These are phyloP conservation scores for Cercospora beticola DNA, from an alignment of 2,329 filamentous ascomycete genomes.

Conservation along the genomic window DNA sequence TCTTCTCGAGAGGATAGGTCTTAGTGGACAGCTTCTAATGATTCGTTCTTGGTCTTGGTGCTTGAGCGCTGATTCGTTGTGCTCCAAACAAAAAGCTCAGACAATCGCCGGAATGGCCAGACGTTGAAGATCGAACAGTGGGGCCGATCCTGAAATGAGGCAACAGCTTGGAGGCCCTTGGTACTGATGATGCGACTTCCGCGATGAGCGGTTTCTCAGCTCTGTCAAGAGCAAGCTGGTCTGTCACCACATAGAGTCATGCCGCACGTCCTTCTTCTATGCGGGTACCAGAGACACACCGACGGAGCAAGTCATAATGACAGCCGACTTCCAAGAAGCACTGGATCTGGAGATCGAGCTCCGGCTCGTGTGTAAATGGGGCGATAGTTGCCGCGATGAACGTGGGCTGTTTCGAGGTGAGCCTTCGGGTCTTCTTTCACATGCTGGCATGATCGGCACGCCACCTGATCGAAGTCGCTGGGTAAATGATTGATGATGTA, in stretches of 20 bases:
- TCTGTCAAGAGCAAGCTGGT: background rate
- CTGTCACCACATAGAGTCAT: background rate
- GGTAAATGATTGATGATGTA: background rate
- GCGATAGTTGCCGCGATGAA: background rate
- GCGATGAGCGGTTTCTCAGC: background rate
- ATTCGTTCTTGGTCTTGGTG: too few species aligned
- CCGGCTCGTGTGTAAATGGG: background rate
- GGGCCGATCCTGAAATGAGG: background rate
- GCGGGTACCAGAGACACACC: background rate
- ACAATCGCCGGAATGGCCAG: background rate
- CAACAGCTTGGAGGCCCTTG: background rate
- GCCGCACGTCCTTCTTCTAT: background rate
- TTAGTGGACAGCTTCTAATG: too few species aligned
- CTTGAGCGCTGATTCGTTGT: too few species aligned
- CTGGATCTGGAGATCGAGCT: background rate
- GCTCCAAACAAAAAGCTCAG: too few species aligned
- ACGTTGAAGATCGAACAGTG: background rate
- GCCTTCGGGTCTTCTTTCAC: background rate
- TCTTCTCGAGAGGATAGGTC: too few species aligned
- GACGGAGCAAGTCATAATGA: background rate
- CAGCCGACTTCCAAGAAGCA: background rate
- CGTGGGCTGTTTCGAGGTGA: background rate
- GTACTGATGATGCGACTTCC: background rate
- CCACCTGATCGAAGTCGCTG: background rate
- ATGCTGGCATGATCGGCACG: background rate